These are phyloP conservation scores for Lotmaria passim DNA, from an alignment of 208 protist genomes.

Conservation along the genomic window DNA sequence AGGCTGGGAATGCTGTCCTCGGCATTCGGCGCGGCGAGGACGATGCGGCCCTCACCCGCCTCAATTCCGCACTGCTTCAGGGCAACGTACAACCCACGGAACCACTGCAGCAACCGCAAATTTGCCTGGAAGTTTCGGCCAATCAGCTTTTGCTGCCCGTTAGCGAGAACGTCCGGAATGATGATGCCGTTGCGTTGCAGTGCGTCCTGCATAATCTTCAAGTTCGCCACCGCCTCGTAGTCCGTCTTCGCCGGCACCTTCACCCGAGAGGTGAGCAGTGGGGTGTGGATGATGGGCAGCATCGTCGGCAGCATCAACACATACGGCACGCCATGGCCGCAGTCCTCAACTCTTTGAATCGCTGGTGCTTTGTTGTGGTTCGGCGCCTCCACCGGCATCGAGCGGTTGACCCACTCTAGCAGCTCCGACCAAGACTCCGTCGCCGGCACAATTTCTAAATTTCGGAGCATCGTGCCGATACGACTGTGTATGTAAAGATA, in stretches of 20 bases:
- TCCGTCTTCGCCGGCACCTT: constrained; percentile 91
- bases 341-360: constrained; percentile 83
- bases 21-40: constrained; percentile 2
- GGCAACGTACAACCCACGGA: constrained; percentile 79
- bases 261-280: constrained; percentile 89
- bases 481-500: constrained; percentile 14
- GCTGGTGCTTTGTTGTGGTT: constrained; percentile 38
- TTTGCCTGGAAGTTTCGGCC: constrained; percentile 97
- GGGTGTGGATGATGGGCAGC: constrained; percentile 76
- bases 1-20: constrained; percentile 17
- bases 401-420: constrained; percentile 78
- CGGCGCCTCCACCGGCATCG: constrained; percentile 39
- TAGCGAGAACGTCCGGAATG: constrained; percentile 63
- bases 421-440: constrained; percentile 69
- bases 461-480: constrained; percentile 40
- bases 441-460: constrained; percentile 59
- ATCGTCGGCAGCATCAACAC: constrained; percentile 94
- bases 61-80: constrained; percentile 48
- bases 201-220: constrained; percentile 94
- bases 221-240: constrained; percentile 96
- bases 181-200: constrained; percentile 91
- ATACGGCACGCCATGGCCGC: constrained; percentile 89
- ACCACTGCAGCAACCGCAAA: constrained; percentile 97
- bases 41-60: constrained; percentile 28
- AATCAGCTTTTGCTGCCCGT: constrained; percentile 92